A percentile compares a stretch with the other conserved stretches of the same genome.
Conservation (phyloP, 208 protist genomes). For the Crithidia sp. region DNA sequence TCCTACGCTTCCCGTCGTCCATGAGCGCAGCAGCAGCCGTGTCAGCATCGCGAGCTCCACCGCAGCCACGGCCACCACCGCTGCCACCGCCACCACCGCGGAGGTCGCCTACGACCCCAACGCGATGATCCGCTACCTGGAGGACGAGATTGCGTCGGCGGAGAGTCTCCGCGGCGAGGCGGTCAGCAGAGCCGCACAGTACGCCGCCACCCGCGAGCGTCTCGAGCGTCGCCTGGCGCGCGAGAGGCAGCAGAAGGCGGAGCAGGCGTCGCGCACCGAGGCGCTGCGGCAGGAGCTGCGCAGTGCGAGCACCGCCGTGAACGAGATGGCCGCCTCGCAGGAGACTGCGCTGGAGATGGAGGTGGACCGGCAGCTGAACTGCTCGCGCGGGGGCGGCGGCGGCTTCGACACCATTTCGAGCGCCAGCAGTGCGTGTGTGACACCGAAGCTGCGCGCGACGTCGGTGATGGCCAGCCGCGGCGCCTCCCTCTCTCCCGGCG, state of each 20-base stretch:
- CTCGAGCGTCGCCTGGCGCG: constrained; percentile 58
- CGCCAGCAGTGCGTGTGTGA: constrained; percentile 38
- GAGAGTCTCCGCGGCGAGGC: constrained; percentile 66
- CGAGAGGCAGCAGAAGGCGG: constrained; percentile 32
- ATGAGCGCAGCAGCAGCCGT: constrained; percentile 49
- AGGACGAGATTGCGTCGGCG: constrained; percentile 63
- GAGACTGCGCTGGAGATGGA: constrained; percentile 34
- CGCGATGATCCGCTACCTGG: constrained; percentile 70
- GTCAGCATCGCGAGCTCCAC: constrained; percentile 35
- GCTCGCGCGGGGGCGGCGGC: constrained; percentile 7
- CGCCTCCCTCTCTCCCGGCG: constrained; percentile 20
- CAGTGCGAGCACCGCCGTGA: constrained; percentile 41
- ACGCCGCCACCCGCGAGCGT: constrained; percentile 44
- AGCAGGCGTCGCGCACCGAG: constrained; percentile 37
- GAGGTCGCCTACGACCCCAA: constrained; percentile 48
- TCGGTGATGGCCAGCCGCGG: constrained; percentile 17
- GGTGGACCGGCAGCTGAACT: constrained; percentile 31
- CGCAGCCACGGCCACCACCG: constrained; percentile 2
- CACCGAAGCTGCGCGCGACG: constrained; percentile 25
- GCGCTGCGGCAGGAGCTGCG: constrained; percentile 52
- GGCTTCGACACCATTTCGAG: constrained; percentile 17
- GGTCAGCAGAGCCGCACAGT: constrained; percentile 47
- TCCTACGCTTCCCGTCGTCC: background rate
- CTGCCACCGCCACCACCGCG: constrained; percentile 16
- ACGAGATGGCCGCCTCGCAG: constrained; percentile 25